These are phyloP conservation scores for Hirsutella rhossiliensis DNA, from an alignment of 2,329 filamentous ascomycete species.

Conservation along the genomic window DNA sequence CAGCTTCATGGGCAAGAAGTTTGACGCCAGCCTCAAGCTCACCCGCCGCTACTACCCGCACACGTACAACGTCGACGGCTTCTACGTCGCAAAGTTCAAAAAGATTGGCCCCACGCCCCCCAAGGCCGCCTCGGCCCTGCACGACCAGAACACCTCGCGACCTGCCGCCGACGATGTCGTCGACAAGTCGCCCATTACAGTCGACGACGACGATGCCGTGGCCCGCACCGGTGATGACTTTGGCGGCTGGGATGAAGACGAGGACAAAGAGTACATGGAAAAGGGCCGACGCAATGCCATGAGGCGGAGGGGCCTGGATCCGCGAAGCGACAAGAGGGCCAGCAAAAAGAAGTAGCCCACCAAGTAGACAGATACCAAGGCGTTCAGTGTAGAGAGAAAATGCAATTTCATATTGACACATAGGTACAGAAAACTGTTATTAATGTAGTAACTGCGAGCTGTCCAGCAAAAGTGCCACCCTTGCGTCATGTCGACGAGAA, in stretches of 20 bases:
- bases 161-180: conserved; percentile 32
- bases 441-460: background rate
- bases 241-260: conserved; percentile 62
- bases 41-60: conserved; percentile 84
- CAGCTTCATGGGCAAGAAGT: conserved; percentile 80
- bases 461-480: background rate
- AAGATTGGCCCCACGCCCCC: conserved; percentile 71
- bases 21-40: conserved; percentile 73
- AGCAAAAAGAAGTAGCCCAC: conserved; percentile 9
- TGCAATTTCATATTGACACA: background rate
- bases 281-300: conserved; percentile 62
- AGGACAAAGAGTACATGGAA: conserved; percentile 59
- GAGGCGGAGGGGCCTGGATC: conserved; percentile 63
- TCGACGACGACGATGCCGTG: conserved; percentile 32
- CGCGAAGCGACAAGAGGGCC: conserved; percentile 37
- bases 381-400: background rate
- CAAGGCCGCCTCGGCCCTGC: conserved; percentile 22
- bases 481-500: conserved; percentile 4
- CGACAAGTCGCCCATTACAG: conserved; percentile 57
- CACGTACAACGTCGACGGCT: conserved; percentile 90
- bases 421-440: background rate
- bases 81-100: conserved; percentile 96
- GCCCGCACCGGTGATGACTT: conserved; percentile 39
- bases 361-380: conserved; percentile 1
- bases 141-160: conserved; percentile 16